Evolutionary conservation across 352 stramenopile species (phyloP).

Genomic region (Pilasporangium apinafurcum): DNA sequence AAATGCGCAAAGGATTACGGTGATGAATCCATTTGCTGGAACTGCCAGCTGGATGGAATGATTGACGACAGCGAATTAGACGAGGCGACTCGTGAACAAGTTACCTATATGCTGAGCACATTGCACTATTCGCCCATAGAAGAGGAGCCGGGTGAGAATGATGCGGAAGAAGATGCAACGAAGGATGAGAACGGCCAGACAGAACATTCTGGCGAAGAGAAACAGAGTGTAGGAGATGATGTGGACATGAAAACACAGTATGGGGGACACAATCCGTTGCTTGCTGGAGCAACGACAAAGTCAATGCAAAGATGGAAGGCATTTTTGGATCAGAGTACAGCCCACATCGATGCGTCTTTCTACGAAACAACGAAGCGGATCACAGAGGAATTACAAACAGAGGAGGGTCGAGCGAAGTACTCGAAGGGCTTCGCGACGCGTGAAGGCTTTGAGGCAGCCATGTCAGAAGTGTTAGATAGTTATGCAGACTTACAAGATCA

Average conservation of each 20-base stretch:
- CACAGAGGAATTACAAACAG: conserved; percentile 30
- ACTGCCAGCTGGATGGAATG: conserved; percentile 63
- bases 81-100: conserved; percentile 32
- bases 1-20: conserved; percentile 65
- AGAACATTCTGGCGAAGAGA: conserved; percentile 1
- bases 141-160: neutral
- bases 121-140: conserved; percentile 12
- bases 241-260: conserved; percentile 5
- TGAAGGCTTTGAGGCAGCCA: conserved; percentile 33
- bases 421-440: conserved; percentile 51
- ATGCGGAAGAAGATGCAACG: neutral
- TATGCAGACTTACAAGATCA: conserved; percentile 29
- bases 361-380: conserved; percentile 45
- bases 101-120: conserved; percentile 33
- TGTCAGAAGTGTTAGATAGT: conserved; percentile 24
- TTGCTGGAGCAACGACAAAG: conserved; percentile 12
- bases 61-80: conserved; percentile 76
- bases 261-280: conserved; percentile 5
- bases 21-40: conserved; percentile 65
- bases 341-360: conserved; percentile 34
- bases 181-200: conserved; percentile 2
- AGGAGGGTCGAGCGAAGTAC: conserved; percentile 32
- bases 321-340: conserved; percentile 59
- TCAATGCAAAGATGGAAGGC: conserved; percentile 46
- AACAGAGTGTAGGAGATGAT: conserved; percentile 5